These are phyloP conservation scores for Volvox carteri DNA, from an alignment of 163 green algal genomes.

Conservation along the genomic window DNA sequence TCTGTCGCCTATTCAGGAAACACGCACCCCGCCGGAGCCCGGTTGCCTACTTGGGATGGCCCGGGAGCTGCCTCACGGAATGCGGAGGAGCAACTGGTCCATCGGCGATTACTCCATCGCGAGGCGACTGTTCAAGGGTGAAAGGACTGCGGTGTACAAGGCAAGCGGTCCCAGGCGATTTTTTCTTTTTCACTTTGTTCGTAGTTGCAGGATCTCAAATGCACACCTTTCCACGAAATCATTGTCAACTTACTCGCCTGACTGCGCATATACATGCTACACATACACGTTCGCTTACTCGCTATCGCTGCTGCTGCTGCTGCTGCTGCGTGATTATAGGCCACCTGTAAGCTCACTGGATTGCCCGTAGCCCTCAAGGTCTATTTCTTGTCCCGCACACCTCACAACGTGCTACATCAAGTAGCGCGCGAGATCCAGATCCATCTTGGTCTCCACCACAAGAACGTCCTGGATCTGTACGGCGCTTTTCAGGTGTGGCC, in stretches of 20 bases:
- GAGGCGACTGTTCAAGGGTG: constrained; percentile 16
- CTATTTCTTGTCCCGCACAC: constrained; percentile 24
- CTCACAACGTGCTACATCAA: constrained; percentile 31
- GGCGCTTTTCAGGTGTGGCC: constrained; percentile 51
- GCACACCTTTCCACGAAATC: too few relatives aligned
- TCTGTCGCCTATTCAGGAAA: not conserved
- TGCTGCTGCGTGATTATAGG: not conserved
- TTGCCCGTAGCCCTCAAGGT: constrained; percentile 46
- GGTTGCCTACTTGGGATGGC: not conserved
- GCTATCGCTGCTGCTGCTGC: too few relatives aligned
- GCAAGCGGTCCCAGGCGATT: too few relatives aligned
- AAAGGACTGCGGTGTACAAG: constrained; percentile 32
- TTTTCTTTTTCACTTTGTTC: too few relatives aligned
- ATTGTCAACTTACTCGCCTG: too few relatives aligned
- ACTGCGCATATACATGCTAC: too few relatives aligned
- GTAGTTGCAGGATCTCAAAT: too few relatives aligned
- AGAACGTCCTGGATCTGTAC: constrained; percentile 28
- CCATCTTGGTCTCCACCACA: not conserved
- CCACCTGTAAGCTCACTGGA: constrained; percentile 5
- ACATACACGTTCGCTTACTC: not conserved
- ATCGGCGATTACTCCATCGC: constrained; percentile 27
- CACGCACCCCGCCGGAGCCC: not conserved
- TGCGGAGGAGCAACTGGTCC: constrained; percentile 5
- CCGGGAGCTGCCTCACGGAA: not conserved
- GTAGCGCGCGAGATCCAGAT: constrained; percentile 35